Evolutionary conservation across 2,329 filamentous ascomycete genomes (phyloP), one percentile per base, ranked within the genome.

Genomic region (Cercospora citrullina): DNA sequence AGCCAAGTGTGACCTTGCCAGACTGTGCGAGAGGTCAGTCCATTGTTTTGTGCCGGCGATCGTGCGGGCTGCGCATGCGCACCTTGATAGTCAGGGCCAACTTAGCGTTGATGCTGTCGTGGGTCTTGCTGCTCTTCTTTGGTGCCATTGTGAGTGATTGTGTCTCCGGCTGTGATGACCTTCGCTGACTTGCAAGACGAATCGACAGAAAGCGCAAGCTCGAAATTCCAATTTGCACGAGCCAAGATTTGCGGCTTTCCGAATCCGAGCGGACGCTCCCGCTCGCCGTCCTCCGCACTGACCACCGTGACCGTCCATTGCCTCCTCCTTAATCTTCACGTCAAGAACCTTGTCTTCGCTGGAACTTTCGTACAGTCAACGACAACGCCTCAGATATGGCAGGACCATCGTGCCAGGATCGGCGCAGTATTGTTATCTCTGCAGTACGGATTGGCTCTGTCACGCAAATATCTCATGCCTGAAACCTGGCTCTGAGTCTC

Each of bases 121-220:
- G 89, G 84, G 92, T 90, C 87, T 94, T 96, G 89, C 92, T 94
- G 83, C 82, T 86, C 85, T 91, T 92, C 89, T 93, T 93, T 80
- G 87, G 86, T 81, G 86, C 87, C 87, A 90, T 90, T 84, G 81
- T 84, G 81, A 61, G 79, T 78, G 80, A 61, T 18, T 61, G 59
- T 69, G 70, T 72, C 68, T 70, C 68, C 69, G 68, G 66, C 62
- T 61, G 36, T 60, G 51, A 57, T 68, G 66, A 66, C 68, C 66
- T 70, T 72, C 70, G 60, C 63, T 67, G 68, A 72, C 70, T 68
- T 60, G 57, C 16, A 61, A 57, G 30, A 58, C 48, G 62, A 59
- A 30, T n/a, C 12, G 60, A 62, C 23, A 48, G 60, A 45, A 26
- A 9, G 8, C 39, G 6, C n/a, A 62, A 51, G 60, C 42, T 62